A percentile compares a stretch with the other conserved stretches of the same genome.
Conservation (phyloP, 2,329 filamentous ascomycete species). For the Rutstroemia sp. region DNA sequence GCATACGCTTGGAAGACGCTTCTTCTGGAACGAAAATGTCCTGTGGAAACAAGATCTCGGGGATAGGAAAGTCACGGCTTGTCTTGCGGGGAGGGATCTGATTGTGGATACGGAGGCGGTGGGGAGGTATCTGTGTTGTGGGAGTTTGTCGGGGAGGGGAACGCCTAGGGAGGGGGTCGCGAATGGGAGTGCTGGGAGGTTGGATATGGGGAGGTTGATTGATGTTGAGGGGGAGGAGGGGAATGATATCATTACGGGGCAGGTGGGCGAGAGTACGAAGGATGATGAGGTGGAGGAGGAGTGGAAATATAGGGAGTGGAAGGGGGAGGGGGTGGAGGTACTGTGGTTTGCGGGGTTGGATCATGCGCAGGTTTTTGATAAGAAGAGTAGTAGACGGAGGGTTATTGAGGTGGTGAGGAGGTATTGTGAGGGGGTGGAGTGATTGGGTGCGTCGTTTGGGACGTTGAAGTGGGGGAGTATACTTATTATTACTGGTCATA, state of each 20-base stretch:
- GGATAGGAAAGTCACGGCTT: slow-evolving; percentile 38
- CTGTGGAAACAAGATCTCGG: slow-evolving; percentile 51
- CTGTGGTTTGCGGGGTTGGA: slow-evolving; percentile 49
- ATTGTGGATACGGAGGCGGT: slow-evolving; percentile 48
- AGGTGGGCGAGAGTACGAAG: slow-evolving; percentile 18
- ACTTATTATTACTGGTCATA: too few species aligned
- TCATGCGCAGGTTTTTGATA: slow-evolving; percentile 48
- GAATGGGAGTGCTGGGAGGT: not conserved
- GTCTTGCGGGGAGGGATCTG: slow-evolving; percentile 43
- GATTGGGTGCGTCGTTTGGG: not conserved
- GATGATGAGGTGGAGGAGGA: slow-evolving; percentile 18
- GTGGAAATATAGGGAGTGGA: slow-evolving; percentile 29
- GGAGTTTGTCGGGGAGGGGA: slow-evolving; percentile 5
- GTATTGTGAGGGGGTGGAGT: slow-evolving; percentile 18
- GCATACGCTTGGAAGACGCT: slow-evolving; percentile 48
- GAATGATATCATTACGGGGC: not conserved
- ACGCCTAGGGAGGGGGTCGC: slow-evolving; percentile 16
- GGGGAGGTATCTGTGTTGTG: slow-evolving; percentile 40
- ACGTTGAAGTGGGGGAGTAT: too few species aligned
- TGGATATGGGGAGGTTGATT: not conserved
- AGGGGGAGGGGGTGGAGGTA: slow-evolving; percentile 34
- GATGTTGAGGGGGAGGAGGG: not conserved
- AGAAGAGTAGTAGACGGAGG: slow-evolving; percentile 25
- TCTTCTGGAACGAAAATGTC: slow-evolving; percentile 55
- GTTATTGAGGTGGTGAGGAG: slow-evolving; percentile 28